Evolutionary conservation across 164 flowering plant genomes (phyloP), one percentile per base, ranked within the genome.

Genomic region (Kalanchoe fedtschenkoi): DNA sequence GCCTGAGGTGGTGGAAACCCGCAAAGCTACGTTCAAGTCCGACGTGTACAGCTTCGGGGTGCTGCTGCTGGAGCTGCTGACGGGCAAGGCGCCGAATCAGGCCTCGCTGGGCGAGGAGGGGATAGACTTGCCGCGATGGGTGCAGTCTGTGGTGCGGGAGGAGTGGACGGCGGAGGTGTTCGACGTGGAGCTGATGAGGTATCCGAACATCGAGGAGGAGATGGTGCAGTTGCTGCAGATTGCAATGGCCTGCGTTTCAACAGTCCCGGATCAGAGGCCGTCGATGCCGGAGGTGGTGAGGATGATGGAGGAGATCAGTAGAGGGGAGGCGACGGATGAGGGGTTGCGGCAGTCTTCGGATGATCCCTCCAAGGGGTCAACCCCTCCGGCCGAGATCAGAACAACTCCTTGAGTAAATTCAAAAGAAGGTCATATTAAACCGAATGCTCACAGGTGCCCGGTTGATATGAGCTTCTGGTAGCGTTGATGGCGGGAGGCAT

Each of bases 101-200:
- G 96, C 92, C 0, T 85, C 95, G 37, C 57, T 88, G 37, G 96
- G 96, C 0, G 99, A 90, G 17, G 97, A 93, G 53, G 99, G 97
- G 15, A 87, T 90, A 43, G 99, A 93, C 67, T 76, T 93, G 34
- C 99, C 99, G 0, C 61, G 99, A 68, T 93, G 99, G 99, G 99
- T 93, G 17, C 95, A 88, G 69, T 88, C 96, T 11, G 99, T 93
- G 35, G 99, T 92, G 2, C 63, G 96, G 14, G 98, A 92, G 71
- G 98, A 92, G 68, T 92, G 98, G 98, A 92, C 98, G 17, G 96
- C 97, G 3, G 98, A 92, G 79, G 98, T 92, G 6, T 92, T 92
- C 65, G 98, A 92, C 39, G 89, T 75, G 62, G 98, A 92, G 78
- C 70, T 91, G 65, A 88, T 86, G 96, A 77, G 96, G 71, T 84